These are phyloP conservation scores for Rubia yunnanensis DNA, from an alignment of 257 asterid species.

Conservation along the genomic window DNA sequence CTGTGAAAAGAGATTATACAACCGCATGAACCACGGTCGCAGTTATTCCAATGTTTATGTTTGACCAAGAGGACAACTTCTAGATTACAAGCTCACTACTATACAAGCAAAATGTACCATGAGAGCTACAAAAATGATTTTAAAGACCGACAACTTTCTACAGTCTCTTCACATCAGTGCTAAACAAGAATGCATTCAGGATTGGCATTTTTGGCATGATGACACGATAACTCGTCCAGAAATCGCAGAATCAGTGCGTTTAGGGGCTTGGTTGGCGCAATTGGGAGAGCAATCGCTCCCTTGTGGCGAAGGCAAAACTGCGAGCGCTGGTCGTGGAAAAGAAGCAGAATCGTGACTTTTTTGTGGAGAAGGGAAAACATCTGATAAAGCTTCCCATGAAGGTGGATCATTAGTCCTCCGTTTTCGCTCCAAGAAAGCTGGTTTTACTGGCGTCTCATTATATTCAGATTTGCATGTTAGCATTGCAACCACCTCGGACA, in stretches of 20 bases:
- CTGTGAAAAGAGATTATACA: neutral
- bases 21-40: neutral
- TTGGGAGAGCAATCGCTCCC: neutral
- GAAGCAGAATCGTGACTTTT: constrained; percentile 21
- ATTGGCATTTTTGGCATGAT: neutral
- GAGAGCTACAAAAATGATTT: neutral
- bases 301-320: neutral
- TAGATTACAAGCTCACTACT: neutral
- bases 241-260: neutral
- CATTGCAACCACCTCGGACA: constrained; percentile 76
- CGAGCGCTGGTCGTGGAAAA: constrained; percentile 16
- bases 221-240: neutral
- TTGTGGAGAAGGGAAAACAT: constrained; percentile 51
- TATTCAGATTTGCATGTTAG: constrained; percentile 48
- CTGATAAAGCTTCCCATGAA: constrained; percentile 55
- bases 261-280: neutral
- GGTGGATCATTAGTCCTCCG: constrained; percentile 24
- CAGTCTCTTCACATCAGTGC: neutral
- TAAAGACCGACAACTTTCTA: neutral
- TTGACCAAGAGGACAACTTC: neutral
- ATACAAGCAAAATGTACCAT: neutral
- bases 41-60: neutral
- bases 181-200: neutral
- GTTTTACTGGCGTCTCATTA: constrained; percentile 34
- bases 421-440: constrained; percentile 49